A percentile compares a stretch with the other conserved stretches of the same genome.
These are phyloP conservation scores for Ascobolus immersus DNA, from an alignment of 495 filamentous ascomycete genomes.

Conservation along the genomic window DNA sequence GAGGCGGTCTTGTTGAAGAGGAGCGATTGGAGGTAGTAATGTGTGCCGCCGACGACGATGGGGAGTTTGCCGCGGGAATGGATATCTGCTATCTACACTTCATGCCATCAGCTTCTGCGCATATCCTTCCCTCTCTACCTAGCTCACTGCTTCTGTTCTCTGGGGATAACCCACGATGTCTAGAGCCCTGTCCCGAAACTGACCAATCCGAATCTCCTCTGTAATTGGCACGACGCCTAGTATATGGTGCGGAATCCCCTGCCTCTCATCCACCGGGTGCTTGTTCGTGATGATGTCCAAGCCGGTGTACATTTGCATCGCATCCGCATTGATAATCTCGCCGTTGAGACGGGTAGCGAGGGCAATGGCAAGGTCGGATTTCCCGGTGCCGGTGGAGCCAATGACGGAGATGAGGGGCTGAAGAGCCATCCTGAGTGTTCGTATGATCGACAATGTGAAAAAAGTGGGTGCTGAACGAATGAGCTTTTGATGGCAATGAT, in stretches of 20 bases:
- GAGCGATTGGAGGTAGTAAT: slow-evolving; percentile 77
- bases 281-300: slow-evolving; percentile 94
- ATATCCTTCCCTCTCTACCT: not conserved
- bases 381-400: slow-evolving; percentile 86
- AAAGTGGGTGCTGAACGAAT: too few relatives aligned
- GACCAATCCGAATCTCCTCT: slow-evolving; percentile 52
- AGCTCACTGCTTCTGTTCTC: not conserved
- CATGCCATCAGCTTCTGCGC: not conserved
- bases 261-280: slow-evolving; percentile 43
- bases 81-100: slow-evolving; percentile 41
- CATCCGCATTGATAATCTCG: slow-evolving; percentile 93
- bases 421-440: too few relatives aligned
- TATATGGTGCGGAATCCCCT: slow-evolving; percentile 70
- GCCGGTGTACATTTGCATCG: slow-evolving; percentile 94
- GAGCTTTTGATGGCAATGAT: too few relatives aligned
- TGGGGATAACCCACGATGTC: slow-evolving; percentile 19
- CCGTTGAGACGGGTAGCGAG: slow-evolving; percentile 63
- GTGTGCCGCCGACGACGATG: slow-evolving; percentile 78
- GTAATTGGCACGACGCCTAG: slow-evolving; percentile 47
- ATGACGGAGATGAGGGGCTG: slow-evolving; percentile 55
- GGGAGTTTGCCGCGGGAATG: slow-evolving; percentile 50
- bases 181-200: slow-evolving; percentile 43
- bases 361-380: slow-evolving; percentile 96
- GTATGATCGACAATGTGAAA: too few relatives aligned
- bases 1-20: slow-evolving; percentile 37